Conservation (phyloP, 2,329 filamentous ascomycete species). For the Colletotrichum sp. region DNA sequence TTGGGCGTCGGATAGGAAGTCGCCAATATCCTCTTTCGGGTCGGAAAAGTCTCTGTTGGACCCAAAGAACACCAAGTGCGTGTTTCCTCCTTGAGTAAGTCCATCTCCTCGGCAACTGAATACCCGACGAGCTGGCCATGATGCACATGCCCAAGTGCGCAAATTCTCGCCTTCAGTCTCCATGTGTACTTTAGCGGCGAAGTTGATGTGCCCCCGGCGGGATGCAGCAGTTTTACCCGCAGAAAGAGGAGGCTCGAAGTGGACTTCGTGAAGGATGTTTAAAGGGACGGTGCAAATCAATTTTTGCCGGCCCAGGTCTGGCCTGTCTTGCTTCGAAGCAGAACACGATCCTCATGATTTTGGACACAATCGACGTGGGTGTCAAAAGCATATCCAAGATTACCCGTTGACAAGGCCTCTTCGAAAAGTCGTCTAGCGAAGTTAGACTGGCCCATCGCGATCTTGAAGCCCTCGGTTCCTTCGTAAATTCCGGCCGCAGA, state of each 20-base stretch:
- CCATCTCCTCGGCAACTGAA: slow-evolving; percentile 35
- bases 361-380: slow-evolving; percentile 24
- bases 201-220: slow-evolving; percentile 18
- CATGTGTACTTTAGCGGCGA: slow-evolving; percentile 23
- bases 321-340: neutral
- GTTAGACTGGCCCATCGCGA: slow-evolving; percentile 31
- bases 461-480: slow-evolving; percentile 27
- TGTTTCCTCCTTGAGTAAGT: slow-evolving; percentile 46
- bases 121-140: neutral
- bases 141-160: neutral
- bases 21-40: slow-evolving; percentile 31
- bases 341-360: neutral
- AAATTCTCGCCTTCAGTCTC: slow-evolving; percentile 19
- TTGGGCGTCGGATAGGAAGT: slow-evolving; percentile 46
- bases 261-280: slow-evolving; percentile 16
- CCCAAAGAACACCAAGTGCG: slow-evolving; percentile 49
- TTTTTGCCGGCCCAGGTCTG: slow-evolving; percentile 19
- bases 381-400: slow-evolving; percentile 30
- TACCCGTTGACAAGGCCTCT: slow-evolving; percentile 25
- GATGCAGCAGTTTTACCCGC: slow-evolving; percentile 20
- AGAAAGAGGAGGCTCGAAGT: slow-evolving; percentile 24
- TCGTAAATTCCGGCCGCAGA: slow-evolving; percentile 26
- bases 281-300: slow-evolving; percentile 32
- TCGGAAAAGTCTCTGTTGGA: neutral
- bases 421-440: slow-evolving; percentile 31